Conservation (phyloP, 2,329 filamentous ascomycete species). For the Aspergillus aculeatus region DNA sequence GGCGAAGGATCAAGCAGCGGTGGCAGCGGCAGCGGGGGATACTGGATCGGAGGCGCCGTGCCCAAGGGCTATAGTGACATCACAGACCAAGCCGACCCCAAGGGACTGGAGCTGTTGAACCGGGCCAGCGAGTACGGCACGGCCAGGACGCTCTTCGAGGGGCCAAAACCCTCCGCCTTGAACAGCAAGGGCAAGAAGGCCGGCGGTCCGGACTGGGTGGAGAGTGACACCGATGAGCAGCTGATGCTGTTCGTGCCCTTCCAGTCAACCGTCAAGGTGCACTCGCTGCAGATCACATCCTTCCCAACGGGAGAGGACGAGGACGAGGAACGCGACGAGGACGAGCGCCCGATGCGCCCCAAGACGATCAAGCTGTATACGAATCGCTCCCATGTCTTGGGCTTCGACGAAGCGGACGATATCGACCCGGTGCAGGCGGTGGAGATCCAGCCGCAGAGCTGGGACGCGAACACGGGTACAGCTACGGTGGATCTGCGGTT, state of each 20-base stretch:
- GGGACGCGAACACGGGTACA: slow-evolving; percentile 72
- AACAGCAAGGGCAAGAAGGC: slow-evolving; percentile 50
- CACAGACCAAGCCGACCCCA: slow-evolving; percentile 75
- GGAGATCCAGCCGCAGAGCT: slow-evolving; percentile 71
- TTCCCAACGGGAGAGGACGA: slow-evolving; percentile 53
- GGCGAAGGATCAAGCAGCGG: slow-evolving; percentile 40
- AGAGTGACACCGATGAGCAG: slow-evolving; percentile 97
- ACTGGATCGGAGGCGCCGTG: slow-evolving; percentile 72
- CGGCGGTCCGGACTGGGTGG: slow-evolving; percentile 75
- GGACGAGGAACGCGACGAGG: slow-evolving; percentile 59
- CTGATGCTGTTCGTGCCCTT: slow-evolving; percentile 91
- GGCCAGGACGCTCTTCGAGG: slow-evolving; percentile 72
- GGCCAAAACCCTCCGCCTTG: slow-evolving; percentile 64
- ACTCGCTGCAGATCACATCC: slow-evolving; percentile 84
- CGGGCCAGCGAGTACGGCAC: slow-evolving; percentile 72
- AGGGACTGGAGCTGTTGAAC: slow-evolving; percentile 83
- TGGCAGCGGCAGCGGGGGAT: slow-evolving; percentile 30
- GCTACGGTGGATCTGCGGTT: slow-evolving; percentile 74
- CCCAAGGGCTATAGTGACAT: slow-evolving; percentile 82
- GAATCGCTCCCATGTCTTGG: slow-evolving; percentile 85
- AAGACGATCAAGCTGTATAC: slow-evolving; percentile 80
- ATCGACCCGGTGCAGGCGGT: slow-evolving; percentile 77
- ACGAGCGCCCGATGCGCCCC: slow-evolving; percentile 76
- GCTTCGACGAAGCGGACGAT: slow-evolving; percentile 92
- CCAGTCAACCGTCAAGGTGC: slow-evolving; percentile 81